Evolutionary conservation across 371 early-diverging fungal genomes (phyloP).

Genomic region (Fennellomyces sp.): DNA sequence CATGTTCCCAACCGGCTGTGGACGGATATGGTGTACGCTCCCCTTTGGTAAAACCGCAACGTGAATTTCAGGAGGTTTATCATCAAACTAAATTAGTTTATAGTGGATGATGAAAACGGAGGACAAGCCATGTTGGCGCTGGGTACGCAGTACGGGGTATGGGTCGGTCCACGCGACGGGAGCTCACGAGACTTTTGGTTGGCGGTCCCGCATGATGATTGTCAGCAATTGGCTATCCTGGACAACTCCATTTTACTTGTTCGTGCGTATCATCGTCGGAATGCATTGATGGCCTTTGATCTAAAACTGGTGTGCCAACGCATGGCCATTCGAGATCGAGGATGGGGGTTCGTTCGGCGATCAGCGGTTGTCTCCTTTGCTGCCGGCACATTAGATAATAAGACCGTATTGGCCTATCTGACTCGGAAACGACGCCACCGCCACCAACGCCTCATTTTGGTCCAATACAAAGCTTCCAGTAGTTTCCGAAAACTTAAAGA

Average conservation of each 20-base stretch:
- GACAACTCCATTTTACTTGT: constrained; percentile 19
- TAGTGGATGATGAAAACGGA: neutral
- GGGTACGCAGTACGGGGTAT: constrained; percentile 32
- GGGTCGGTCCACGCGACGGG: constrained; percentile 24
- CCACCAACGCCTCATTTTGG: neutral
- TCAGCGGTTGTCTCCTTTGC: constrained; percentile 11
- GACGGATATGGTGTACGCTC: constrained; percentile 16
- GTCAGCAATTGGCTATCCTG: constrained; percentile 23
- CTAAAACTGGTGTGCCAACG: constrained; percentile 3
- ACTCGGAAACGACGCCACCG: constrained; percentile 2
- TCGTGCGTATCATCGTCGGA: constrained; percentile 1
- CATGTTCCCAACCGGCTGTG: constrained; percentile 20
- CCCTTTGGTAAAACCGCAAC: constrained; percentile 10
- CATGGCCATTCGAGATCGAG: constrained; percentile 2
- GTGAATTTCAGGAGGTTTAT: neutral
- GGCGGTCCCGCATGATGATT: constrained; percentile 20
- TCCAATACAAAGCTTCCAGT: neutral
- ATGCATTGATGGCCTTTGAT: constrained; percentile 22
- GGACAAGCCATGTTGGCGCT: constrained; percentile 15
- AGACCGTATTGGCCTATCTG: constrained; percentile 7
- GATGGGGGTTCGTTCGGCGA: constrained; percentile 3
- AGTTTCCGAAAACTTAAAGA: constrained; percentile 13
- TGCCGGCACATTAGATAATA: constrained; percentile 1
- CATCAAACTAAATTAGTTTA: neutral
- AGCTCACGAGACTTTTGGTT: constrained; percentile 9